Evolutionary conservation across 1,139 yeast species (phyloP).

Genomic region (Yamadazyma spencermartinsiae): DNA sequence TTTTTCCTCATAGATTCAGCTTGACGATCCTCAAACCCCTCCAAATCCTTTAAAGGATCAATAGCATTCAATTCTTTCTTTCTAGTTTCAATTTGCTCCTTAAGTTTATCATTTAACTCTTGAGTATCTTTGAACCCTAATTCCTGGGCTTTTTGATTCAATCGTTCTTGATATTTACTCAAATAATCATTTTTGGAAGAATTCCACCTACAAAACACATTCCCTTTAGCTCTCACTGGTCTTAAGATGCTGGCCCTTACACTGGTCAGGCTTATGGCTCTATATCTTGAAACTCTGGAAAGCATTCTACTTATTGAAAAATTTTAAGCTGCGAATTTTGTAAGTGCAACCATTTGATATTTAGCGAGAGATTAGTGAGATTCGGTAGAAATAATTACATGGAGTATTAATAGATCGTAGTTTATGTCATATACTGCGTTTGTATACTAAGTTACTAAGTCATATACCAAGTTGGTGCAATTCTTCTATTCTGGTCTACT

Average conservation of each 20-base stretch:
- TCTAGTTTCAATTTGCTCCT: slow-evolving; percentile 58
- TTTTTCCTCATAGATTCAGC: slow-evolving; percentile 33
- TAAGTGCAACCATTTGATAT: too few species aligned
- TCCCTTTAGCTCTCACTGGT: neutral
- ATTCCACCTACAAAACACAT: slow-evolving; percentile 7
- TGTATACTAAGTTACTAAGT: too few species aligned
- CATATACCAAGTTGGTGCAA: neutral
- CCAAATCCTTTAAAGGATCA: slow-evolving; percentile 71
- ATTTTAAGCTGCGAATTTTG: neutral
- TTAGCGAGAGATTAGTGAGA: too few species aligned
- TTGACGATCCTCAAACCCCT: slow-evolving; percentile 50
- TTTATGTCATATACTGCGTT: too few species aligned
- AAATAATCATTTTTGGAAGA: slow-evolving; percentile 14
- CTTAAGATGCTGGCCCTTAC: neutral
- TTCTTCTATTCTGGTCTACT: neutral
- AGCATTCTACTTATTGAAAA: neutral
- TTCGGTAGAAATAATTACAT: too few species aligned
- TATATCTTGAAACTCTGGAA: neutral
- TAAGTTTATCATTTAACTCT: slow-evolving; percentile 62
- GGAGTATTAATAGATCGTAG: too few species aligned
- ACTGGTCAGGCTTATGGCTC: too few species aligned
- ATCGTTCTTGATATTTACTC: slow-evolving; percentile 30
- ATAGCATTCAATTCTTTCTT: slow-evolving; percentile 58
- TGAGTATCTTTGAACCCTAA: slow-evolving; percentile 49
- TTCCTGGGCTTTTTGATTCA: slow-evolving; percentile 36